These are phyloP conservation scores for Cercospora berteroae DNA, from an alignment of 2,329 filamentous ascomycete species.

Conservation along the genomic window DNA sequence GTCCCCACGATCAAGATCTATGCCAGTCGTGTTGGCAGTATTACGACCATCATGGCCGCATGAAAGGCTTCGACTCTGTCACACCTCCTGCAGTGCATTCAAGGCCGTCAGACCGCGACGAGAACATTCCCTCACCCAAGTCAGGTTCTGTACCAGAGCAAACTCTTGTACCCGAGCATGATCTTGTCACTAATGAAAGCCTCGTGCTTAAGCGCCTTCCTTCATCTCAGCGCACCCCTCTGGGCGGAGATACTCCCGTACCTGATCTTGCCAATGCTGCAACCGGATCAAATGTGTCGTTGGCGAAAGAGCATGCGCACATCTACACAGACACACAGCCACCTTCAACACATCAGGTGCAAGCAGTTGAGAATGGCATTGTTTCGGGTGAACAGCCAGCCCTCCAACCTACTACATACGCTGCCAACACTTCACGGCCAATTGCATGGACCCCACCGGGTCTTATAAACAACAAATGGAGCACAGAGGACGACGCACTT, in stretches of 20 bases:
- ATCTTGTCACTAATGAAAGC: neutral
- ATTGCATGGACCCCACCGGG: neutral
- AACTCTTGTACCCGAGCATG: neutral
- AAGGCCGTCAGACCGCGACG: neutral
- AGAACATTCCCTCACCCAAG: neutral
- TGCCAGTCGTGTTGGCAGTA: slow-evolving; percentile 36
- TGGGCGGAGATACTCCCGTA: neutral
- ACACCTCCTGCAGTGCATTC: slow-evolving; percentile 19
- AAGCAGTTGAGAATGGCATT: neutral
- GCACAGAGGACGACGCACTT: slow-evolving; percentile 18
- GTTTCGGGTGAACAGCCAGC: neutral
- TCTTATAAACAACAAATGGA: slow-evolving; percentile 4
- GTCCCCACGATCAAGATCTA: slow-evolving; percentile 32
- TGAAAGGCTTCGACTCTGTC: slow-evolving; percentile 29
- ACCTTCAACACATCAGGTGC: neutral
- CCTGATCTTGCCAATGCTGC: neutral
- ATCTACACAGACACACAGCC: neutral
- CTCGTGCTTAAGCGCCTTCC: neutral
- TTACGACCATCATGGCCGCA: slow-evolving; percentile 31
- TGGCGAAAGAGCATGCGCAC: neutral
- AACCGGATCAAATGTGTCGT: neutral
- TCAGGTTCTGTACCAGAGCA: neutral
- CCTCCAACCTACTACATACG: neutral
- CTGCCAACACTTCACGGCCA: slow-evolving; percentile 12
- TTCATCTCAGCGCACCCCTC: neutral